phyloP scores from a whole-genome alignment of 1,284 basidiomycete genomes.

The Leccinum subrobustum region DNA sequence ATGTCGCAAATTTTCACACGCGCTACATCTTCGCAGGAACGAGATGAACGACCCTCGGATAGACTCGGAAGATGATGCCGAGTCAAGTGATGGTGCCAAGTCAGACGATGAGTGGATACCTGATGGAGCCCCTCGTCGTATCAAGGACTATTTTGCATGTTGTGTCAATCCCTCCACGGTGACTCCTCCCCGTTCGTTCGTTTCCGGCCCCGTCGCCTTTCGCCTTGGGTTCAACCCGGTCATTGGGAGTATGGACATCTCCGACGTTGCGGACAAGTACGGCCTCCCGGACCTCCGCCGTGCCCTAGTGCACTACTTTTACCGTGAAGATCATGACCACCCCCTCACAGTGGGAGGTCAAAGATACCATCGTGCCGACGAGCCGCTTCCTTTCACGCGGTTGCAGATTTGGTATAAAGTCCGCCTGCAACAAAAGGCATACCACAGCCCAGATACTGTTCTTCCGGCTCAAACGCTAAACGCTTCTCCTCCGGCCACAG shows the following conservation, averaged over 20 bases:
- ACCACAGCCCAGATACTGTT: background rate
- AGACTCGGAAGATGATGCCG: too few species aligned
- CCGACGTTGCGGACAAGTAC: background rate
- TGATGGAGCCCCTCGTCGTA: background rate
- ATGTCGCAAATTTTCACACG: background rate
- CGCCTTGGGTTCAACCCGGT: background rate
- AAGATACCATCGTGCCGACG: background rate
- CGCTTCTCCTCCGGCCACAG: background rate
- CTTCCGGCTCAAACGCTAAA: background rate
- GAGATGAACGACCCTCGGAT: background rate
- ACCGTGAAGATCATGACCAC: background rate
- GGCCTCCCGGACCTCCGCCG: background rate
- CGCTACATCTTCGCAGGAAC: background rate
- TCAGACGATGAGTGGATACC: background rate
- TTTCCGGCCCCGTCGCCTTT: background rate
- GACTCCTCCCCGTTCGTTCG: background rate
- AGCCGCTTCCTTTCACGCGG: background rate
- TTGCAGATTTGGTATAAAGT: background rate
- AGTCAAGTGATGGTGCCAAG: background rate
- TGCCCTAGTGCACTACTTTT: background rate
- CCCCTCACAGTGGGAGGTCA: background rate
- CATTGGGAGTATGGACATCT: background rate
- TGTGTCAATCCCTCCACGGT: background rate
- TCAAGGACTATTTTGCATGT: background rate
- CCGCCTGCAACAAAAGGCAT: background rate